Evolutionary conservation across 169 alveolate species (phyloP).

Genomic region (Cryptosporidium muris): DNA sequence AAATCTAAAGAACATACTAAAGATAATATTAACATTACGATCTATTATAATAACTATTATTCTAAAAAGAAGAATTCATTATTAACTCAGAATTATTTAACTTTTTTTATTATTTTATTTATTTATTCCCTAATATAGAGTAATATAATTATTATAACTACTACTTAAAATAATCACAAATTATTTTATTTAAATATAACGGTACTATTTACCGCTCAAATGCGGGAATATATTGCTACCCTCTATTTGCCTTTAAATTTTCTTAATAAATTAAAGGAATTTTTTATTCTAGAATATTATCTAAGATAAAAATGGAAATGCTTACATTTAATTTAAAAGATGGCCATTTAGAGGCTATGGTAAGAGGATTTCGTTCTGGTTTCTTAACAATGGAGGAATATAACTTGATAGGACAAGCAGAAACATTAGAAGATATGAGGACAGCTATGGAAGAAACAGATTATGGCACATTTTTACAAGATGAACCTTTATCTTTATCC

Average conservation of each 20-base stretch:
- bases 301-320: slow-evolving; percentile 85
- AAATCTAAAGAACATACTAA: too few species aligned
- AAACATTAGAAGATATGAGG: slow-evolving; percentile 88
- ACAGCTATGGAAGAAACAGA: slow-evolving; percentile 97
- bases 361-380: slow-evolving; percentile 94
- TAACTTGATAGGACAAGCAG: slow-evolving; percentile 85
- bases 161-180: too few species aligned
- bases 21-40: too few species aligned
- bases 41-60: too few species aligned
- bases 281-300: slow-evolving; percentile 2
- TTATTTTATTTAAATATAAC: too few species aligned
- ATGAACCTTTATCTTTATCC: slow-evolving; percentile 92
- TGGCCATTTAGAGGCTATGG: slow-evolving; percentile 97
- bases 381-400: slow-evolving; percentile 95
- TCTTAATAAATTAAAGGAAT: background rate
- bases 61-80: too few species aligned
- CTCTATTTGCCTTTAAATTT: background rate
- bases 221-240: too few species aligned
- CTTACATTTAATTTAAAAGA: slow-evolving; percentile 92
- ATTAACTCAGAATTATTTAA: too few species aligned
- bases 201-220: too few species aligned
- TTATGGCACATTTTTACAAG: slow-evolving; percentile 92
- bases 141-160: too few species aligned
- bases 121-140: too few species aligned
- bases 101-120: too few species aligned